These are phyloP conservation scores for Neckera pumila DNA, from an alignment of 225 moss, liverwort and hornwort genomes.

Conservation along the genomic window DNA sequence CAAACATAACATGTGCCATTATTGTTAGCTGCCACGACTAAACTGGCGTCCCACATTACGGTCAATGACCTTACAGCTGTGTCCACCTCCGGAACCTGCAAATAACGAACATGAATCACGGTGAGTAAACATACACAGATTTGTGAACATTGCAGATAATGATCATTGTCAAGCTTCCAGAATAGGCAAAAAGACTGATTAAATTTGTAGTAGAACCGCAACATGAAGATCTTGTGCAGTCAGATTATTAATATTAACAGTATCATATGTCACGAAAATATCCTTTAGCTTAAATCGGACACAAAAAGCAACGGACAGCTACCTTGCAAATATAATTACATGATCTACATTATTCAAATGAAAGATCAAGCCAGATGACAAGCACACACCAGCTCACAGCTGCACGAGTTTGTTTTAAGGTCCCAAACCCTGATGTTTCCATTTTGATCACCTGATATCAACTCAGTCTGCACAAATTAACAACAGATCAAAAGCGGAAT, in stretches of 20 bases:
- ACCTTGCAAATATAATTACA: not conserved
- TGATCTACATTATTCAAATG: not conserved
- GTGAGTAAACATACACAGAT: not conserved
- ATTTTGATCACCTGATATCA: conserved; percentile 97
- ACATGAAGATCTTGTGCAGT: not conserved
- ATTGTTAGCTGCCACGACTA: conserved; percentile 95
- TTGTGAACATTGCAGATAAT: not conserved
- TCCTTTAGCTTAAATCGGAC: not conserved
- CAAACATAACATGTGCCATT: conserved; percentile 90
- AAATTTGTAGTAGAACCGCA: not conserved
- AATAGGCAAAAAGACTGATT: not conserved
- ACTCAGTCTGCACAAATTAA: conserved; percentile 51
- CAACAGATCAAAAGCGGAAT: not conserved
- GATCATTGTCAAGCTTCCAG: not conserved
- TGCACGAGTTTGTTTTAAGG: conserved; percentile 86
- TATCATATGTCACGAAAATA: not conserved
- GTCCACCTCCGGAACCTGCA: conserved; percentile 89
- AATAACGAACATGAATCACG: not conserved
- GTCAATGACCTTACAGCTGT: conserved; percentile 87
- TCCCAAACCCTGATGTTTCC: conserved; percentile 99
- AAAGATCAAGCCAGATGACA: not conserved
- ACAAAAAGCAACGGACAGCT: not conserved
- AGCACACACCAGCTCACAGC: conserved; percentile 77
- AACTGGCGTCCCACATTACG: conserved; percentile 94
- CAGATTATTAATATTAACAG: not conserved